Evolutionary conservation across 805 yeast species (phyloP).

Genomic region (Yarrowia sp.): DNA sequence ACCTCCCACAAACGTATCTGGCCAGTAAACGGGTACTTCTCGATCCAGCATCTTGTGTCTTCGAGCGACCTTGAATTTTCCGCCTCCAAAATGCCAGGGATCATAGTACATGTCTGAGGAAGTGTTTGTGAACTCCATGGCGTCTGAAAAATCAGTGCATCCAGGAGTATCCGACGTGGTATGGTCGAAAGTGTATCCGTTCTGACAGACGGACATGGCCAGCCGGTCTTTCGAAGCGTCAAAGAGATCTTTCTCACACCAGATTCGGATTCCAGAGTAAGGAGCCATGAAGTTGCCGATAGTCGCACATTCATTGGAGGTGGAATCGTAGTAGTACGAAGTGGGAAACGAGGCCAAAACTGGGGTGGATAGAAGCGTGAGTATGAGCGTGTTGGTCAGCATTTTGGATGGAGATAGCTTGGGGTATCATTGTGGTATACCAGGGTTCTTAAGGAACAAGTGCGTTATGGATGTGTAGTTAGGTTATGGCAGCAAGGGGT

Average conservation of each 20-base stretch:
- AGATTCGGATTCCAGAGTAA: constrained; percentile 25
- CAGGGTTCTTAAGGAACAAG: too few relatives aligned
- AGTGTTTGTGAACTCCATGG: constrained; percentile 3
- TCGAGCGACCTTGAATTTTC: constrained; percentile 65
- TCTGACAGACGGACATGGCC: constrained; percentile 27
- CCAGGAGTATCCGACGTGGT: neutral
- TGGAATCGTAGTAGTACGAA: constrained; percentile 9
- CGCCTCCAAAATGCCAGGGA: constrained; percentile 36
- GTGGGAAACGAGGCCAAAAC: neutral
- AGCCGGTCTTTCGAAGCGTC: constrained; percentile 16
- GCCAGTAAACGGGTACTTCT: constrained; percentile 57
- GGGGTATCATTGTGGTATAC: too few relatives aligned
- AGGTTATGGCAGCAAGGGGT: too few relatives aligned
- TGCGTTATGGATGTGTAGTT: too few relatives aligned
- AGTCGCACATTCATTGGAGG: constrained; percentile 4
- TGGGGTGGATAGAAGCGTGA: neutral
- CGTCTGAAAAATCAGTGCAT: constrained; percentile 3
- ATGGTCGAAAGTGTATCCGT: constrained; percentile 16
- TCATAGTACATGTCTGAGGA: neutral
- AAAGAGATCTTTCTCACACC: constrained; percentile 20
- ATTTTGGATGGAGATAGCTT: too few relatives aligned
- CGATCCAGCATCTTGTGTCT: constrained; percentile 60
- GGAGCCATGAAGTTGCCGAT: constrained; percentile 36
- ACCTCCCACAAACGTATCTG: constrained; percentile 69
- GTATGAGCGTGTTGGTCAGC: neutral